Conservation (phyloP, 2,329 filamentous ascomycete species). For the Mycosphaerella sp. region DNA sequence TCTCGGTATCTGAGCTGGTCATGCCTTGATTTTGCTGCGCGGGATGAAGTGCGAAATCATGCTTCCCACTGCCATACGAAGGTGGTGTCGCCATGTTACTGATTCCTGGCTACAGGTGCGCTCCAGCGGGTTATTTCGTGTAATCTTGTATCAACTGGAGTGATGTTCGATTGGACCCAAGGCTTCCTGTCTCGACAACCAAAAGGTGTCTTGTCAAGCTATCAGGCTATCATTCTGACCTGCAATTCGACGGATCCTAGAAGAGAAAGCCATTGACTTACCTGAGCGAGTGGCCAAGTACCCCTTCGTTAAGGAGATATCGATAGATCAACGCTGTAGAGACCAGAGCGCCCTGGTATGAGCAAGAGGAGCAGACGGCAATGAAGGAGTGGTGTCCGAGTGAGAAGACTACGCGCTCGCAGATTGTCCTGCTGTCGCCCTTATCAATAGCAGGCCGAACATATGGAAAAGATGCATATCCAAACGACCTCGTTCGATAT, state of each 20-base stretch:
- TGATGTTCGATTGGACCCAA: no score
- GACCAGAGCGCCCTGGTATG: background rate
- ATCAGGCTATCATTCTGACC: background rate
- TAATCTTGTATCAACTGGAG: background rate
- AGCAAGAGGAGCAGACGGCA: background rate
- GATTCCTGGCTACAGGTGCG: background rate
- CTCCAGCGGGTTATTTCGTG: background rate
- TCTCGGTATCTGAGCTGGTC: conserved; percentile 19
- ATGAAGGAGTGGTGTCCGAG: background rate
- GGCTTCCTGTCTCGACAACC: no score
- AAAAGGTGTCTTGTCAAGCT: background rate
- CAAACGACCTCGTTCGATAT: background rate
- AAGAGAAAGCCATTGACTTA: background rate
- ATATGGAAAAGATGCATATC: background rate
- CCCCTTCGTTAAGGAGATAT: background rate
- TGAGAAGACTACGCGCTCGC: conserved; percentile 1
- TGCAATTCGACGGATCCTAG: background rate
- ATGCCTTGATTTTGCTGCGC: background rate
- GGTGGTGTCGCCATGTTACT: background rate
- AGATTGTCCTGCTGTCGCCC: background rate
- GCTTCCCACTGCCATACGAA: background rate
- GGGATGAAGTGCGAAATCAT: conserved; percentile 10
- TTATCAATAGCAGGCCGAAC: conserved; percentile 5
- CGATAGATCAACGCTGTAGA: conserved; percentile 1
- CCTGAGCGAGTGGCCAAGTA: conserved; percentile 2